Percentiles rank a stretch among this genome's conserved stretches.
Conservation (phyloP, 495 filamentous ascomycete genomes). For the Xeromyces bisporus region DNA sequence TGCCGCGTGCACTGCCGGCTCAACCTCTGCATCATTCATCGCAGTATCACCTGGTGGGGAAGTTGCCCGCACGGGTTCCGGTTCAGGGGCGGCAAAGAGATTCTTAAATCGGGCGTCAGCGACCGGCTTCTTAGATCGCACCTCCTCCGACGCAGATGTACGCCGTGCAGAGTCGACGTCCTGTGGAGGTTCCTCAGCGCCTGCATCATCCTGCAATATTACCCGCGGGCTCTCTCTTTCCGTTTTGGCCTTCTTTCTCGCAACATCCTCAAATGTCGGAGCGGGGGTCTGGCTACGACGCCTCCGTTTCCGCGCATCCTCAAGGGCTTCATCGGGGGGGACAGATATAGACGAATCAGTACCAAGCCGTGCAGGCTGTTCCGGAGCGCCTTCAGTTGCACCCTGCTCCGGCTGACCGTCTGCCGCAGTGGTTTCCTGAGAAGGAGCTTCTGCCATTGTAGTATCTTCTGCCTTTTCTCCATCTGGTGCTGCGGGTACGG, state of each 20-base stretch:
- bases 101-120: constrained; percentile 35
- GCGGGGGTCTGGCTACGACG: constrained; percentile 54
- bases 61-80: constrained; percentile 7
- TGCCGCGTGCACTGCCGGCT: constrained; percentile 62
- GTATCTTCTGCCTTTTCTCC: background rate
- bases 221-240: constrained; percentile 13
- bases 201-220: constrained; percentile 14
- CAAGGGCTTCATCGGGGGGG: constrained; percentile 20
- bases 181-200: constrained; percentile 1
- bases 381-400: constrained; percentile 6
- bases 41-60: constrained; percentile 11
- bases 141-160: constrained; percentile 1
- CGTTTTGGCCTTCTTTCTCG: constrained; percentile 28
- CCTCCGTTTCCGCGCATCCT: constrained; percentile 57
- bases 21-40: constrained; percentile 32
- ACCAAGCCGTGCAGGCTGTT: constrained; percentile 12
- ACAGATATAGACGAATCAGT: constrained; percentile 21
- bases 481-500: background rate
- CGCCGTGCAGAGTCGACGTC: constrained; percentile 1
- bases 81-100: constrained; percentile 26
- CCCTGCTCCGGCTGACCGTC: background rate
- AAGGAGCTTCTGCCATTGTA: background rate
- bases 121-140: constrained; percentile 9
- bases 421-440: background rate
- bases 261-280: constrained; percentile 30